Evolutionary conservation across 2,329 filamentous ascomycete genomes (phyloP), one percentile per base, ranked within the genome.

Genomic region (Fusarium sp.): DNA sequence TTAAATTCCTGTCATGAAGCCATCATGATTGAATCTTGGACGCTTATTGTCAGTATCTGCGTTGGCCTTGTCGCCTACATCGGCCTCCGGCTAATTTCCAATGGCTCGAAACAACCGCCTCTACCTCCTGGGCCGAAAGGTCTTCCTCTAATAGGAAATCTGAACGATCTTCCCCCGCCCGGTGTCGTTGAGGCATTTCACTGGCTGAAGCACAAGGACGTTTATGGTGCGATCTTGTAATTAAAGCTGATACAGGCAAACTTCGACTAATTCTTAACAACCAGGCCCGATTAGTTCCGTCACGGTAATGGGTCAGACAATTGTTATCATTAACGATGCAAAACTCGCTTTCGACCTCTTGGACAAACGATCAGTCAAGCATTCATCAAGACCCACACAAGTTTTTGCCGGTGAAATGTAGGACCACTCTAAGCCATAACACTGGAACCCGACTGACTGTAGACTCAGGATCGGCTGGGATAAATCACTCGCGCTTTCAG

Each of bases 231-330:
- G 54, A 22, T 53, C 18, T 9, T 38, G 34, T 3, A 30, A 43
- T 3, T 5, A n/a, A 44, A 22, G 3, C 34, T 38, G 5, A 10
- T 13, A 16, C 7, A 20, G 5, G 5, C 16, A n/a, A 6, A 15
- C 12, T 6, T 12, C 18, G 3, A 13, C n/a, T 32, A 29, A 41
- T 18, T 30, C 6, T 15, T 7, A 5, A 18, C 15, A 1, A 40
- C 4, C 6, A 65, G 81, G 93, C 90, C 84, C 77, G 3, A 70
- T 77, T 3, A 77, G 75, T 44, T 78, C 80, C 13, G 52, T 83
- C 18, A 82, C 77, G 0, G 75, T 81, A 3, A 62, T 83, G 29
- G 82, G 83, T 0, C 77, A 81, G 43, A 82, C 81, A 0, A 74
- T 84, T 7, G 69, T 85, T 12, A 74, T 85, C 18, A 65, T 85